A percentile compares a stretch with the other conserved stretches of the same genome.
phyloP scores from a whole-genome alignment of 2,329 filamentous ascomycete genomes.

The Botryotinia globosa region DNA sequence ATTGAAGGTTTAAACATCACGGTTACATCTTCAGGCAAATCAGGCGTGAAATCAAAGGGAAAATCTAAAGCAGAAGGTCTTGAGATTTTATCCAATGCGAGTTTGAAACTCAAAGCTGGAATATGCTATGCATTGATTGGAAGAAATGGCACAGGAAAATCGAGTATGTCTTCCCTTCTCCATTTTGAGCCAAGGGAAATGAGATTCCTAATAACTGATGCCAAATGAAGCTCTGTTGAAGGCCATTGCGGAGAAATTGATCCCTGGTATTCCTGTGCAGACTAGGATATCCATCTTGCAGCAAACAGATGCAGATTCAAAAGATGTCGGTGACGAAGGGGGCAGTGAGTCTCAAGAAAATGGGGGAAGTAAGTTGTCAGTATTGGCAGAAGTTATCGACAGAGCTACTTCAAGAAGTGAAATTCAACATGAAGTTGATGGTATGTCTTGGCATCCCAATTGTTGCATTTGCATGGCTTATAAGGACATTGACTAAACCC shows the following conservation, averaged over 20 bases:
- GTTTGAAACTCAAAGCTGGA: constrained; percentile 68
- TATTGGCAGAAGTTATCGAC: constrained; percentile 68
- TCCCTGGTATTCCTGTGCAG: constrained; percentile 69
- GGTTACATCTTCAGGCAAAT: constrained; percentile 47
- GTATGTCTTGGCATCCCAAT: constrained; percentile 41
- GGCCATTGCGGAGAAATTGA: constrained; percentile 73
- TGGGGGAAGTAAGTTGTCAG: constrained; percentile 43
- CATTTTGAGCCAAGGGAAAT: background rate
- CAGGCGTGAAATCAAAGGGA: constrained; percentile 48
- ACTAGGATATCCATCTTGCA: constrained; percentile 67
- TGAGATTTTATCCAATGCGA: constrained; percentile 70
- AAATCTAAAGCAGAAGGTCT: constrained; percentile 50
- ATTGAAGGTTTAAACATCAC: constrained; percentile 71
- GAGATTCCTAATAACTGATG: constrained; percentile 6
- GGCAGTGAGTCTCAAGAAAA: constrained; percentile 18
- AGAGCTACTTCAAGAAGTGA: constrained; percentile 54
- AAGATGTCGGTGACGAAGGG: constrained; percentile 39
- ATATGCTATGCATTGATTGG: constrained; percentile 76
- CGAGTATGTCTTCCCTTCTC: constrained; percentile 52
- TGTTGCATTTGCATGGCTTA: background rate
- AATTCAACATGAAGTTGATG: constrained; percentile 58
- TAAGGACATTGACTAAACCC: background rate
- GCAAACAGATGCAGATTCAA: constrained; percentile 50
- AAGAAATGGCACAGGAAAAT: constrained; percentile 80
- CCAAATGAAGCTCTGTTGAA: constrained; percentile 59